Conservation (phyloP, 192 early-diverging fungal genomes). For the Umbelopsis sp. region DNA sequence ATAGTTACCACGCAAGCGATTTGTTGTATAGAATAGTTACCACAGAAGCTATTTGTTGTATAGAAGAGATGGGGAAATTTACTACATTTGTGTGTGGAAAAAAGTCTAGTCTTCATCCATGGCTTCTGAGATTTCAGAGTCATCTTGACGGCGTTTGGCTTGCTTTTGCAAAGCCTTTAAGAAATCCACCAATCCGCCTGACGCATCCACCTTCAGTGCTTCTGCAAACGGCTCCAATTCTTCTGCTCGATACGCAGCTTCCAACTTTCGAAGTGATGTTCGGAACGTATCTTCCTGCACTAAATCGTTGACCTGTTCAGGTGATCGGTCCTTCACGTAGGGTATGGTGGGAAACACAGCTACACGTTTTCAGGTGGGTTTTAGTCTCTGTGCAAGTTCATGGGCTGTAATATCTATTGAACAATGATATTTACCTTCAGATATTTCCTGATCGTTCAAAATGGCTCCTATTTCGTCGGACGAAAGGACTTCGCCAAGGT, state of each 20-base stretch:
- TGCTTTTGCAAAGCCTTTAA: slow-evolving; percentile 25
- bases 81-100: neutral
- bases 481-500: slow-evolving; percentile 1
- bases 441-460: slow-evolving; percentile 4
- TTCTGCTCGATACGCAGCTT: slow-evolving; percentile 22
- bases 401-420: neutral
- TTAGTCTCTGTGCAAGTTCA: slow-evolving; percentile 19
- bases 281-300: slow-evolving; percentile 23
- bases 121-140: neutral
- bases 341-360: slow-evolving; percentile 33
- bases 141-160: slow-evolving; percentile 5
- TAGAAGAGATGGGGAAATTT: neutral
- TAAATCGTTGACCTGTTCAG: slow-evolving; percentile 29
- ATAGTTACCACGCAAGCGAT: too few relatives aligned
- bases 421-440: neutral
- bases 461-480: slow-evolving; percentile 10
- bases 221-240: slow-evolving; percentile 26
- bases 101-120: slow-evolving; percentile 21
- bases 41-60: neutral
- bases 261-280: slow-evolving; percentile 25
- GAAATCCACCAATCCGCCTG: slow-evolving; percentile 10
- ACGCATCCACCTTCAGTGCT: slow-evolving; percentile 26
- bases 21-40: neutral
- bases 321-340: slow-evolving; percentile 3
- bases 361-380: neutral